Percentiles rank a stretch among this genome's conserved stretches.
Evolutionary conservation across 768 basidiomycete species (phyloP).

Genomic region (Boletus coccyginus): DNA sequence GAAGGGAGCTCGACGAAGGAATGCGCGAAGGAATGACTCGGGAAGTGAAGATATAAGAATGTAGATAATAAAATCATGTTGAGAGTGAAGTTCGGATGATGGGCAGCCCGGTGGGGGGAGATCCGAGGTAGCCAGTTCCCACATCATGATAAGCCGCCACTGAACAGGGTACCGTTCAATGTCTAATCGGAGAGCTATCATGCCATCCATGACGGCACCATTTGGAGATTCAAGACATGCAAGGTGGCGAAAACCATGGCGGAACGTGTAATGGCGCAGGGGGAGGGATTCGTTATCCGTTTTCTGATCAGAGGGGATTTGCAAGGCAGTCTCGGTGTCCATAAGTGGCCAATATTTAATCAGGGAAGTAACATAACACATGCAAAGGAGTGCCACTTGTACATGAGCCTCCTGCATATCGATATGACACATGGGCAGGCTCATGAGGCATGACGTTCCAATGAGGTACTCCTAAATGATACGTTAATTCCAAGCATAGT

Average conservation of each 20-base stretch:
- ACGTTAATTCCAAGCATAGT: background rate
- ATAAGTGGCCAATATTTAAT: background rate
- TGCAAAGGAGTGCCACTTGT: background rate
- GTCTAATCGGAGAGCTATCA: background rate
- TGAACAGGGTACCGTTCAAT: background rate
- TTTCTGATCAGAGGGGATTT: background rate
- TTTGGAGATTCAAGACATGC: background rate
- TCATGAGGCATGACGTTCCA: background rate
- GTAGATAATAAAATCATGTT: background rate
- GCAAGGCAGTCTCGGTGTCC: background rate
- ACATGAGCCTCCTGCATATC: background rate
- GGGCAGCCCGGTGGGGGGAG: background rate
- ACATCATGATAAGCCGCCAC: background rate
- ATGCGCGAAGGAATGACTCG: background rate
- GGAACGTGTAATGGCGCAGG: background rate
- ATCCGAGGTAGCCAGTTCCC: background rate
- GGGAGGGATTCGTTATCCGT: background rate
- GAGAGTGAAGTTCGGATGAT: background rate
- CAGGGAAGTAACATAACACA: background rate
- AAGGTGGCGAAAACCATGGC: background rate
- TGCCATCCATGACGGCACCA: background rate
- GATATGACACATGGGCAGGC: background rate
- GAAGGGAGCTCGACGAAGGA: background rate
- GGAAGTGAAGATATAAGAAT: background rate
- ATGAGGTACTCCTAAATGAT: constrained; percentile 10